These are phyloP conservation scores for Ophiostoma tasmaniense DNA, from an alignment of 2,329 filamentous ascomycete species.

Conservation along the genomic window DNA sequence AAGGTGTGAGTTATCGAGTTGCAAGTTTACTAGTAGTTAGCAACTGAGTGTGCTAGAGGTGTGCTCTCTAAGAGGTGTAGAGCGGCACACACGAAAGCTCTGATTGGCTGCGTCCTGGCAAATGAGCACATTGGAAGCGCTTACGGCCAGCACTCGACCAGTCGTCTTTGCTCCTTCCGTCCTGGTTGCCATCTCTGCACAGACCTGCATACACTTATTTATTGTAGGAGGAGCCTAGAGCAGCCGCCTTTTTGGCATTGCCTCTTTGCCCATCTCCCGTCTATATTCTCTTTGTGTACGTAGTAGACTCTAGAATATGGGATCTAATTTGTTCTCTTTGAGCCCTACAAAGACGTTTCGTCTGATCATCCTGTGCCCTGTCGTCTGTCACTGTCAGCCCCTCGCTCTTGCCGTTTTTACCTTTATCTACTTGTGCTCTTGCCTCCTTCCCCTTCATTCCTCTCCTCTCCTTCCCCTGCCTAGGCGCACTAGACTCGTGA, in stretches of 20 bases:
- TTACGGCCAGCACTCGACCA: slow-evolving; percentile 3
- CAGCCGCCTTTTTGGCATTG: too few relatives aligned
- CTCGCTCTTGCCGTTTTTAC: not conserved
- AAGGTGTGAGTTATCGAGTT: not conserved
- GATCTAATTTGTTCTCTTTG: not conserved
- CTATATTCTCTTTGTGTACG: not conserved
- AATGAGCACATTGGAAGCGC: slow-evolving; percentile 4
- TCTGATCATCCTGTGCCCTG: not conserved
- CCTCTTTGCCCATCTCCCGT: not conserved
- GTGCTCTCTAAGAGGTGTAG: not conserved
- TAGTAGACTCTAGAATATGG: too few relatives aligned
- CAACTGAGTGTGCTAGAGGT: too few relatives aligned
- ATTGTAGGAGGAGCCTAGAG: too few relatives aligned
- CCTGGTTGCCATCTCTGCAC: not conserved
- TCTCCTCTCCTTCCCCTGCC: not conserved
- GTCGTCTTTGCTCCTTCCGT: not conserved
- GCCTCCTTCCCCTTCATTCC: not conserved
- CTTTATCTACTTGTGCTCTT: not conserved
- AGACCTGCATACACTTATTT: not conserved
- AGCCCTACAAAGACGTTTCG: not conserved
- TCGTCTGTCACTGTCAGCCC: not conserved
- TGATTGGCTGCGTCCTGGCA: not conserved
- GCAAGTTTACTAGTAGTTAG: too few relatives aligned
- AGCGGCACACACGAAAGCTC: not conserved
- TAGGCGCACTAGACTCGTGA: slow-evolving; percentile 2